Conservation (phyloP, 2,329 filamentous ascomycete species). For the Venturia oleaginea region DNA sequence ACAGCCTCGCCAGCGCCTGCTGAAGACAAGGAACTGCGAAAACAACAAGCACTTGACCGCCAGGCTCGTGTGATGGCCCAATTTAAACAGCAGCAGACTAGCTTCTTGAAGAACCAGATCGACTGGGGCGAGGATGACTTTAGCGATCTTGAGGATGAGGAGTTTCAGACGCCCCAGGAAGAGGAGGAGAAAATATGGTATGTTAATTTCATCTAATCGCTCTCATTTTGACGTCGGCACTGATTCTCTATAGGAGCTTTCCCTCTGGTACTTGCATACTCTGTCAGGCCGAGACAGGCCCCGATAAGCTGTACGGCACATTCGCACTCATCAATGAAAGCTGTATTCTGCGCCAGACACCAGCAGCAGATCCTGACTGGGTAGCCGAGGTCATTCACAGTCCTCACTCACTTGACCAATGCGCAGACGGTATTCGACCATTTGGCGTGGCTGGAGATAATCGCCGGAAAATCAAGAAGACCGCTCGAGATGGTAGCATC, state of each 20-base stretch:
- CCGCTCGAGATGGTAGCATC: conserved; percentile 61
- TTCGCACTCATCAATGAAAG: conserved; percentile 87
- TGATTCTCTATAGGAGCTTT: conserved; percentile 38
- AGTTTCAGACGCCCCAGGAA: conserved; percentile 49
- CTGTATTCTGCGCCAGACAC: conserved; percentile 76
- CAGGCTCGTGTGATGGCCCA: conserved; percentile 95
- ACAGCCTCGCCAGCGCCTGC: conserved; percentile 16
- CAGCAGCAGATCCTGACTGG: conserved; percentile 71
- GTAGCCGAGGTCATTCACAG: conserved; percentile 73
- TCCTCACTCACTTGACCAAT: conserved; percentile 73
- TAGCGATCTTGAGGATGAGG: conserved; percentile 61
- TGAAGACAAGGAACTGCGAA: conserved; percentile 71
- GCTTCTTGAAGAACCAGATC: conserved; percentile 82
- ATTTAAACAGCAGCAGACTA: conserved; percentile 95
- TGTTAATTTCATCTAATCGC: neutral
- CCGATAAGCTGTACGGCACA: conserved; percentile 80
- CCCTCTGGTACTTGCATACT: conserved; percentile 89
- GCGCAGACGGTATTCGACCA: conserved; percentile 72
- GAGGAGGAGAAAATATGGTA: conserved; percentile 72
- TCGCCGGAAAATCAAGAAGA: conserved; percentile 63
- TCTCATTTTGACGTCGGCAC: neutral
- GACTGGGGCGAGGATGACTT: conserved; percentile 85
- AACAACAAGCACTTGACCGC: conserved; percentile 78
- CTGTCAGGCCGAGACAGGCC: conserved; percentile 92
- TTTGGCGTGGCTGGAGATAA: conserved; percentile 91